Conservation (phyloP, 1,284 basidiomycete genomes). For the Cerrena zonata region DNA sequence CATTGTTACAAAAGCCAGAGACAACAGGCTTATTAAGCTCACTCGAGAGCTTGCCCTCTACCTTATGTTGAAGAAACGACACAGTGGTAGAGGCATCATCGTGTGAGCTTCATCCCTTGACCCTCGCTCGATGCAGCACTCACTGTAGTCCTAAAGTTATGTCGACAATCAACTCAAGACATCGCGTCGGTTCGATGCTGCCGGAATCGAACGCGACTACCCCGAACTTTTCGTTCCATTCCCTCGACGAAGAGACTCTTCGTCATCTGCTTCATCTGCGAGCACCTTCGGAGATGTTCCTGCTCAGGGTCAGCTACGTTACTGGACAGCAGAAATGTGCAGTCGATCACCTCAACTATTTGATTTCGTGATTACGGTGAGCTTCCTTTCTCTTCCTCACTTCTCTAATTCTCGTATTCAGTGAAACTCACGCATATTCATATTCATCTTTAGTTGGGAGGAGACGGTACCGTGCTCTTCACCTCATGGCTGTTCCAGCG, state of each 20-base stretch:
- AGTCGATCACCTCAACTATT: slow-evolving; percentile 86
- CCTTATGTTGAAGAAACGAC: slow-evolving; percentile 76
- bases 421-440: background rate
- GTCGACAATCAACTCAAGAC: slow-evolving; percentile 90
- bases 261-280: slow-evolving; percentile 55
- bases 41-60: slow-evolving; percentile 94
- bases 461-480: slow-evolving; percentile 97
- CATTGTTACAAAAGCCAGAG: slow-evolving; percentile 96
- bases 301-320: slow-evolving; percentile 83
- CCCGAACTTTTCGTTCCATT: slow-evolving; percentile 85
- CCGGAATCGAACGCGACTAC: slow-evolving; percentile 78
- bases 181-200: slow-evolving; percentile 92
- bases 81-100: slow-evolving; percentile 65
- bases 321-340: slow-evolving; percentile 98
- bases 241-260: slow-evolving; percentile 68
- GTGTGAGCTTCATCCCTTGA: slow-evolving; percentile 47
- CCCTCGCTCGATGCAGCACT: background rate
- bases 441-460: slow-evolving; percentile 86
- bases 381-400: slow-evolving; percentile 20
- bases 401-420: background rate
- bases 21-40: slow-evolving; percentile 92
- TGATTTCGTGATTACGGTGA: slow-evolving; percentile 94
- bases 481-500: slow-evolving; percentile 99
- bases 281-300: slow-evolving; percentile 23
- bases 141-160: slow-evolving; percentile 50